phyloP scores from a whole-genome alignment of 768 basidiomycete genomes.

The Tylopilus subfusipes region DNA sequence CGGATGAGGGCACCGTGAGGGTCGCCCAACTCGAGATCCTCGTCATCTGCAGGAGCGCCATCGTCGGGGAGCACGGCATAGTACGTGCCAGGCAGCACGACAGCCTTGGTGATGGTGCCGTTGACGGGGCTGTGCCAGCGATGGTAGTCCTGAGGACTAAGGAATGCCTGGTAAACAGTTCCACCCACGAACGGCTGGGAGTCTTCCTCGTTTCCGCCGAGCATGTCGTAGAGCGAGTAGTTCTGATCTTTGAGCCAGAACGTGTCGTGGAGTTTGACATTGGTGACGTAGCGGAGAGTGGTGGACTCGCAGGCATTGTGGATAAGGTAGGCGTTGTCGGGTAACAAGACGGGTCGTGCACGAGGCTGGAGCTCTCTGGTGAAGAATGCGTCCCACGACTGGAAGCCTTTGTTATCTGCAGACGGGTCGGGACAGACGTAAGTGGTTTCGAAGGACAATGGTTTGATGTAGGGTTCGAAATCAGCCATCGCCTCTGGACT shows the following conservation, averaged over 20 bases:
- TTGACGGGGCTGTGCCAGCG: slow-evolving; percentile 58
- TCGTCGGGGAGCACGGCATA: slow-evolving; percentile 9
- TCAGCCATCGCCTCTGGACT: background rate
- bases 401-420: background rate
- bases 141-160: slow-evolving; percentile 50
- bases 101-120: slow-evolving; percentile 30
- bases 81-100: slow-evolving; percentile 24
- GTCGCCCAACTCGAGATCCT: slow-evolving; percentile 1
- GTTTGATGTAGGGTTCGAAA: background rate
- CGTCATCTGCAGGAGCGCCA: background rate
- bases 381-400: slow-evolving; percentile 55
- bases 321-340: slow-evolving; percentile 27
- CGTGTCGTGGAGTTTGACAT: slow-evolving; percentile 40
- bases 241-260: slow-evolving; percentile 61
- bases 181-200: slow-evolving; percentile 44
- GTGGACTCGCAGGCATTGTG: slow-evolving; percentile 53
- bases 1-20: slow-evolving; percentile 15
- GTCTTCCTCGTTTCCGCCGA: slow-evolving; percentile 28
- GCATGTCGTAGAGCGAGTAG: slow-evolving; percentile 58
- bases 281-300: slow-evolving; percentile 32
- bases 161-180: slow-evolving; percentile 53
- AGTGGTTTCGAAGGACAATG: background rate
- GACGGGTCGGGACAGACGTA: background rate
- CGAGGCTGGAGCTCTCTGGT: slow-evolving; percentile 22
- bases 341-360: background rate